Evolutionary conservation across 305 asterid species (phyloP).

Genomic region (Rubia peregrina): DNA sequence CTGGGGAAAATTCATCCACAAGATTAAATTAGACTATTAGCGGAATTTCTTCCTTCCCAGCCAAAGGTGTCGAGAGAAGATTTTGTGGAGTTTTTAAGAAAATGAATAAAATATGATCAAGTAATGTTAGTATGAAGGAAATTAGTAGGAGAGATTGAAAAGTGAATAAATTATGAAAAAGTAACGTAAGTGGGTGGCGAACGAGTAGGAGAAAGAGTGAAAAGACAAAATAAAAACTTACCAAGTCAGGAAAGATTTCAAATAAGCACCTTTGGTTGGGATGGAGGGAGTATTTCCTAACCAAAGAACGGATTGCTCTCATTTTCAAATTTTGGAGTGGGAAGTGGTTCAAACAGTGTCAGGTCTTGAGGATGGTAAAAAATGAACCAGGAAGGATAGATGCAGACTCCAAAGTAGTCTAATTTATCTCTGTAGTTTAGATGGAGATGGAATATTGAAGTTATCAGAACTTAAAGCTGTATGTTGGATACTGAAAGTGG

Average conservation of each 20-base stretch:
- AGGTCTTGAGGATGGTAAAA: neutral
- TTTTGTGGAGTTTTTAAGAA: no score
- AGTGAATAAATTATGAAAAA: no score
- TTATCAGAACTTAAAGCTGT: neutral
- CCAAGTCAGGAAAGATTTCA: no score
- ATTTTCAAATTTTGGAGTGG: neutral
- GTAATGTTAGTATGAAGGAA: no score
- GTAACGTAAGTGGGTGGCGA: no score
- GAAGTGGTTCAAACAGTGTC: neutral
- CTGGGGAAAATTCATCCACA: neutral
- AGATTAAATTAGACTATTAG: neutral
- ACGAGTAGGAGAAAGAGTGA: no score
- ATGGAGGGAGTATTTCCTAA: neutral
- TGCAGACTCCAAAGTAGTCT: neutral
- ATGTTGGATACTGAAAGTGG: neutral
- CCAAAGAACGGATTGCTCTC: neutral
- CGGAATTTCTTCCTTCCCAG: neutral
- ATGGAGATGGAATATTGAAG: neutral
- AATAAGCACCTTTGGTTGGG: no score
- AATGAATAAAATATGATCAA: no score
- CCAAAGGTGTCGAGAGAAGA: no score
- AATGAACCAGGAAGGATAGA: neutral
- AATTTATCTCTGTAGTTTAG: neutral
- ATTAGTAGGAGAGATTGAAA: no score
- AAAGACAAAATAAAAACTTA: no score